A percentile compares a stretch with the other conserved stretches of the same genome.
These are phyloP conservation scores for Parmelia sp. DNA, from an alignment of 495 filamentous ascomycete species.

Conservation along the genomic window DNA sequence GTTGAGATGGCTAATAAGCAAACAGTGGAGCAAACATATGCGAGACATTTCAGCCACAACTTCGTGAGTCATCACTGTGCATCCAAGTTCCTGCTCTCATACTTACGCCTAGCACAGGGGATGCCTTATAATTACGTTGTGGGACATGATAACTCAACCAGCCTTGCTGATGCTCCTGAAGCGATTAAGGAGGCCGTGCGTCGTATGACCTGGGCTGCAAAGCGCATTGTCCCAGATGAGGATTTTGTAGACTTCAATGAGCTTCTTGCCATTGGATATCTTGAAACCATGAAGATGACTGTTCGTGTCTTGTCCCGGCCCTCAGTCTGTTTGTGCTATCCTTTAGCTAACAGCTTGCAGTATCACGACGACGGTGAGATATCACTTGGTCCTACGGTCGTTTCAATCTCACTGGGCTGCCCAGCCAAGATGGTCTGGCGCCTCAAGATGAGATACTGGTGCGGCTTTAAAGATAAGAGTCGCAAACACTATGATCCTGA, in stretches of 20 bases:
- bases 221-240: slow-evolving; percentile 35
- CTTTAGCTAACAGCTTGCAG: slow-evolving; percentile 39
- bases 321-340: not conserved
- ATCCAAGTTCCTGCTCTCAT: not conserved
- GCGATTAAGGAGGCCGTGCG: slow-evolving; percentile 52
- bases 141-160: slow-evolving; percentile 49
- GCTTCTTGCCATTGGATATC: slow-evolving; percentile 66
- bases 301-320: slow-evolving; percentile 41
- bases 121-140: slow-evolving; percentile 80
- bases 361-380: slow-evolving; percentile 83
- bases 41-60: slow-evolving; percentile 64
- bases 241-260: slow-evolving; percentile 59
- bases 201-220: slow-evolving; percentile 60
- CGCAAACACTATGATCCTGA: slow-evolving; percentile 24
- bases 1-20: slow-evolving; percentile 7
- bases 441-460: slow-evolving; percentile 54
- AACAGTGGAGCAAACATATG: slow-evolving; percentile 42
- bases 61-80: slow-evolving; percentile 46
- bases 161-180: slow-evolving; percentile 55
- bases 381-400: slow-evolving; percentile 67
- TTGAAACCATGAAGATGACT: slow-evolving; percentile 60
- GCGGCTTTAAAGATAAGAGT: slow-evolving; percentile 33
- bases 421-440: slow-evolving; percentile 62
- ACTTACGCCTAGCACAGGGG: slow-evolving; percentile 43
- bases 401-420: slow-evolving; percentile 67